Evolutionary conservation across 1,284 basidiomycete species (phyloP).

Genomic region (Microstroma glucosiphilum): DNA sequence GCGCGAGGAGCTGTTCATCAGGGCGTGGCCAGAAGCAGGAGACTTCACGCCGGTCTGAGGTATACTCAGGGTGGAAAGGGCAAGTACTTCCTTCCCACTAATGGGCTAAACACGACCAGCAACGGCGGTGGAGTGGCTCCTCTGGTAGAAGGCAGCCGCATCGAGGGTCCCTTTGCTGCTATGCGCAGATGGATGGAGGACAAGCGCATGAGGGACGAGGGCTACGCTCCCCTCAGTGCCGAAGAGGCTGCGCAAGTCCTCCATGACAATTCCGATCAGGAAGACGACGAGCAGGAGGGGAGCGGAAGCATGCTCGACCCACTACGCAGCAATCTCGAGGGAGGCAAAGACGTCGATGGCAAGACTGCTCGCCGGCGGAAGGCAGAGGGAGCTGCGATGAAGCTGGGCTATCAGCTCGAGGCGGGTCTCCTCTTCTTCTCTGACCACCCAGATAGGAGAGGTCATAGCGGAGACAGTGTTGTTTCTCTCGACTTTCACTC

Average conservation of each 20-base stretch:
- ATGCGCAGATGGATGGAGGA: slow-evolving; percentile 56
- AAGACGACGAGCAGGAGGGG: slow-evolving; percentile 47
- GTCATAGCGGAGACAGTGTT: slow-evolving; percentile 52
- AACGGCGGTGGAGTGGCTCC: slow-evolving; percentile 6
- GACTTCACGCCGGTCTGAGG: slow-evolving; percentile 61
- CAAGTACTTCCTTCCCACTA: slow-evolving; percentile 51
- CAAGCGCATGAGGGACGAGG: slow-evolving; percentile 57
- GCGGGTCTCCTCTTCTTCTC: slow-evolving; percentile 29
- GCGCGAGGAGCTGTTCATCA: slow-evolving; percentile 81
- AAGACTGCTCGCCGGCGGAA: slow-evolving; percentile 1
- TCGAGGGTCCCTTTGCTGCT: slow-evolving; percentile 52
- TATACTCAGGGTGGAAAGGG: slow-evolving; percentile 76
- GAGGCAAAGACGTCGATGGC: slow-evolving; percentile 36
- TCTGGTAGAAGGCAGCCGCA: slow-evolving; percentile 18
- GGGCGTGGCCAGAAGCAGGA: slow-evolving; percentile 26
- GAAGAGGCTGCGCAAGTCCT: slow-evolving; percentile 64
- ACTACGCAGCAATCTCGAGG: too few species aligned
- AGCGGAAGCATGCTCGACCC: too few species aligned
- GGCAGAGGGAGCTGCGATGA: not conserved
- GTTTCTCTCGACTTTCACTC: slow-evolving; percentile 61
- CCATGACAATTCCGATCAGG: slow-evolving; percentile 56
- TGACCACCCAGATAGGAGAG: slow-evolving; percentile 35
- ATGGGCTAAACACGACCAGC: slow-evolving; percentile 21
- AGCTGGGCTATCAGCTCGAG: slow-evolving; percentile 17
- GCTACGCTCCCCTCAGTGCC: slow-evolving; percentile 69